Evolutionary conservation across 768 basidiomycete species (phyloP).

Genomic region (Lenzites betulinus): DNA sequence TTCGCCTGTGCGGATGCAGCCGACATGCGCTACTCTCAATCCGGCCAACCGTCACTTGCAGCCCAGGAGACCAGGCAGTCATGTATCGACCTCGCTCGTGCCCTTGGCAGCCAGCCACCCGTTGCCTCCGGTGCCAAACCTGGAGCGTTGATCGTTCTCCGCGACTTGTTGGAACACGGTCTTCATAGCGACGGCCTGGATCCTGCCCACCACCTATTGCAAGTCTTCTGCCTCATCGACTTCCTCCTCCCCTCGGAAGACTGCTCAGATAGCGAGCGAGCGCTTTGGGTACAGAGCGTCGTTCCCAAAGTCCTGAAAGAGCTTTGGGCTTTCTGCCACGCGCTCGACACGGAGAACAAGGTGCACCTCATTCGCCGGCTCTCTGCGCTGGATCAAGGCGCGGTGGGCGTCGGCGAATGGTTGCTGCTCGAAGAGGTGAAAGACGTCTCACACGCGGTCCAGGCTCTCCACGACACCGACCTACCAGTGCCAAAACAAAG

Average conservation of each 20-base stretch:
- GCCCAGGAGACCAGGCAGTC: slow-evolving; percentile 48
- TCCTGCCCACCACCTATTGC: slow-evolving; percentile 56
- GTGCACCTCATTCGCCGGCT: slow-evolving; percentile 56
- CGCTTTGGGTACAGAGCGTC: slow-evolving; percentile 53
- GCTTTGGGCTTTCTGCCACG: slow-evolving; percentile 54
- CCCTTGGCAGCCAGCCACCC: slow-evolving; percentile 39
- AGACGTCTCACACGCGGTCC: slow-evolving; percentile 44
- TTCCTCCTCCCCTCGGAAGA: slow-evolving; percentile 49
- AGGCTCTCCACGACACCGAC: slow-evolving; percentile 34
- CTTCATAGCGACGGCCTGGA: slow-evolving; percentile 45
- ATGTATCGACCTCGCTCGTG: slow-evolving; percentile 53
- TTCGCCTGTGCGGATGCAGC: slow-evolving; percentile 56
- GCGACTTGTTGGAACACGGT: slow-evolving; percentile 55
- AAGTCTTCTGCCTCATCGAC: slow-evolving; percentile 59
- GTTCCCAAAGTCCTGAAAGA: slow-evolving; percentile 61
- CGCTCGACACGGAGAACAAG: slow-evolving; percentile 58
- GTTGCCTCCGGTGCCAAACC: slow-evolving; percentile 39
- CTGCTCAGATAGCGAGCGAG: slow-evolving; percentile 34
- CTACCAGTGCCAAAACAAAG: slow-evolving; percentile 38
- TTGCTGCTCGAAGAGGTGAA: slow-evolving; percentile 64
- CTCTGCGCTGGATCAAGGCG: slow-evolving; percentile 55
- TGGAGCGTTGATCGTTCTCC: slow-evolving; percentile 55
- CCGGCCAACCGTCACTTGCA: slow-evolving; percentile 41
- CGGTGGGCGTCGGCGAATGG: slow-evolving; percentile 68
- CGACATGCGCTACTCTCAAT: slow-evolving; percentile 41